Evolutionary conservation across 768 basidiomycete genomes (phyloP), one percentile per base, ranked within the genome.

Genomic region (Hericium alpestre): DNA sequence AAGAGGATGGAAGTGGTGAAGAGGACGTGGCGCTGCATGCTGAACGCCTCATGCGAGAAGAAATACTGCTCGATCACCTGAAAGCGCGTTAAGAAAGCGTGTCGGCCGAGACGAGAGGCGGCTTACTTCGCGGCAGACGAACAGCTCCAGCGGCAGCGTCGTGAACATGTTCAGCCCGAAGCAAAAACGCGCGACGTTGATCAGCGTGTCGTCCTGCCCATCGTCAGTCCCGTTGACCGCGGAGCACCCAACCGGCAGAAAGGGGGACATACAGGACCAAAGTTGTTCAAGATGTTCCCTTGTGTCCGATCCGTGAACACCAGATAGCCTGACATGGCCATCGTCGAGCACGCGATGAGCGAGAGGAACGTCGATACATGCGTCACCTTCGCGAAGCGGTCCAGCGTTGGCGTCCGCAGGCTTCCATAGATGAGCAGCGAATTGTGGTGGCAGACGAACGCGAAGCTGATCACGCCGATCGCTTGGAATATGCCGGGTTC

Each of bases 121-220:
- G 43, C 18, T 20, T 55, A 90, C 93, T 77, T 99, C 96, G 73
- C 96, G 81, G 66, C 96, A 99, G 23, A 99, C 96, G 67, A 98
- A 99, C 13, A 93, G 75, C 65, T 99, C 96, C 41, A 99, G 76
- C 0, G 96, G 96, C 20, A 97, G 81, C 0, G 96, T 99, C 1
- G 94, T 94, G 65, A 97, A 96, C 96, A 98, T 99, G 70, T 95
- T 96, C 61, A 93, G 69, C 11, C 93, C 93, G 66, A 94, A 93
- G 66, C 89, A 93, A 63, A 96, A 90, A 15, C 96, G 80, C 2
- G 96, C 96, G 53, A 98, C 76, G 65, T 98, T 98, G 73, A 98
- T 96, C 57, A 97, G 64, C n/a, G 84, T 81, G 65, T 95, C 90
- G 61, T 79, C 76, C 83, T 89, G 20, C n/a, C 20, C 56, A 53